Conservation (phyloP, 163 green algal genomes). For the Volvox carteri region DNA sequence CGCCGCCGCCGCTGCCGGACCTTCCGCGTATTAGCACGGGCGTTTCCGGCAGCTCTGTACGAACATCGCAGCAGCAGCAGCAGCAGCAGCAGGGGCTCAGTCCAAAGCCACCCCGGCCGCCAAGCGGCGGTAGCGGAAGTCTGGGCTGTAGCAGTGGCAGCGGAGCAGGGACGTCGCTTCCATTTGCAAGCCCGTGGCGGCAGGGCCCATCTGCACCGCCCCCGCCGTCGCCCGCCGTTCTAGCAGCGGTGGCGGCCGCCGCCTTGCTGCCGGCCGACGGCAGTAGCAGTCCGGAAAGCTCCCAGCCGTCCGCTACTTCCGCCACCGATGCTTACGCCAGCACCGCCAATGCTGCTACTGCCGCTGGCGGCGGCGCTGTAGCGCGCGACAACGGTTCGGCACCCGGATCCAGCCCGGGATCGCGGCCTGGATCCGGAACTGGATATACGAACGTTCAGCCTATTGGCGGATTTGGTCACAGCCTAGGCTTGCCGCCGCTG, state of each 20-base stretch:
- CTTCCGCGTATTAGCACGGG: neutral
- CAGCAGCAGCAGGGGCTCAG: neutral
- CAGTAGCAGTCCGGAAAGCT: neutral
- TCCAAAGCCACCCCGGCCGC: slow-evolving; percentile 18
- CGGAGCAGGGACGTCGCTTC: neutral
- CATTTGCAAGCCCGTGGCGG: neutral
- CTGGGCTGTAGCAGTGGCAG: neutral
- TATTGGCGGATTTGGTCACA: neutral
- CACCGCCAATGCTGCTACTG: neutral
- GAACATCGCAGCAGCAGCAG: slow-evolving; percentile 7
- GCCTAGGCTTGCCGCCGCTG: slow-evolving; percentile 20
- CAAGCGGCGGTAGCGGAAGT: neutral
- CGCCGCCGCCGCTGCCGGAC: slow-evolving; percentile 2
- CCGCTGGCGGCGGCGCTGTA: neutral
- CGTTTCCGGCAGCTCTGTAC: too few species aligned
- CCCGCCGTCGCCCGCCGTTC: too few species aligned
- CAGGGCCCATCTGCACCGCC: neutral
- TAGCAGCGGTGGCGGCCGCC: neutral
- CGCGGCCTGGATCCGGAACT: neutral
- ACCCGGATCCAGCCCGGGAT: neutral
- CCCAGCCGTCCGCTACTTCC: neutral
- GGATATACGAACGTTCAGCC: neutral
- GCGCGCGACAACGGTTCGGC: neutral
- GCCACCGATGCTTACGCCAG: neutral
- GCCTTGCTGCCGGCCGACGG: neutral